Base-by-base conservation (phyloP, 2,329 filamentous ascomycete species). In the Curvularia sp. region DNA sequence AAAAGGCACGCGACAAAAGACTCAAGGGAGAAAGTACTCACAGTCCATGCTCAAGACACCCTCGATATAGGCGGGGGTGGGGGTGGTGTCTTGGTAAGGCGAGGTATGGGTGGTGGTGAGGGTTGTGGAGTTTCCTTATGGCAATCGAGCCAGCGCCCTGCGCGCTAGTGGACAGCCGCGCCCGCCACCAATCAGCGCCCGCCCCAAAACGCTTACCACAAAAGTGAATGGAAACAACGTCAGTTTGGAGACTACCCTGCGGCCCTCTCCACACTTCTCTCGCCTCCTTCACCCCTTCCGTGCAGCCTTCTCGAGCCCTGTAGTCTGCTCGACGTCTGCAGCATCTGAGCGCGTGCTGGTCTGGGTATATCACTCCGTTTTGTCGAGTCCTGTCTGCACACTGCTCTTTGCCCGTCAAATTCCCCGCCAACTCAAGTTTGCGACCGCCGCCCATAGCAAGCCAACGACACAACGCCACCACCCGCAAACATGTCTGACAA, bases 401-500 rank as follows among this genome's bases (percentile, higher is more conserved):
- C 46, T 45, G 66, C 62, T 28, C 43, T 30, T 60, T 53, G 38
- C 53, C 30, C 55, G 39, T 57, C 60, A 67, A 61, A 66, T 61
- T 68, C 58, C 63, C 62, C 65, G 55, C 60, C 64, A 56, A 59
- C 57, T 12, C 41, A 50, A 36, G 53, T 60, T 59, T 55, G 59
- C 63, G 50, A 32, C 46, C 46, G 21, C 13, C 51, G 12, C 43
- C 39, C 28, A 53, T 21, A 34, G 48, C 57, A 49, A 56, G 48
- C 49, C 52, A 53, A 46, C 53, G 49, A 49, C 58, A 50, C 58
- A 50, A 48, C 60, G 49, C 49, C 55, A 56, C 49, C 61, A 54
- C 54, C 66, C 67, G 66, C 67, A 59, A 66, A 58, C 68, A 97
- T 97, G 93, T 86, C 91, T 78, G 93, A 97, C 86, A 97, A 91